Base-by-base conservation (phyloP, 2,329 filamentous ascomycete genomes). In the Claviceps purpurea region DNA sequence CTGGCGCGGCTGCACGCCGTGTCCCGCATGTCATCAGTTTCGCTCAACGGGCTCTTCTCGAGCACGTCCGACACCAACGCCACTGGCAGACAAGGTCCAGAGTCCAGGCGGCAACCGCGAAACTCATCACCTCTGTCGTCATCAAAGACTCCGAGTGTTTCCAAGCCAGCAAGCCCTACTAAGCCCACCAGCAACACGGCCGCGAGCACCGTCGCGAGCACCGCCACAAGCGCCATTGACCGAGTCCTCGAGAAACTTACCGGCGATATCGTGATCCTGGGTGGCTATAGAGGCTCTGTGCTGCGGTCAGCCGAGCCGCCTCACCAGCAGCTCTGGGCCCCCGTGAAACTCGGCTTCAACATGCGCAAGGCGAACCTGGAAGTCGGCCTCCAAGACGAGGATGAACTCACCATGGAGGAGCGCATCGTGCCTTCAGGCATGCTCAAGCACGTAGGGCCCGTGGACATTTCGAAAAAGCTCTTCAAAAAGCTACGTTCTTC, bases 351-450 rank as follows among this genome's bases (percentile, higher is more conserved):
- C 30, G 90, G 91, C 1, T 71, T 97, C 49, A 95, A 95, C 59
- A 79, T 96, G 55, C 84, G 90, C 52, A 95, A 93, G 63, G 90
- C 91, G 2, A 88, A 97, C 63, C 74, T 97, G 4, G 89, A 95
- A 64, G 84, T 97, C 10, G 90, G 89, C 0, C 69, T 96, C 4
- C 77, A 86, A 14, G 80, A 80, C 2, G 85, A 89, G 59, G 90
- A 94, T 52, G 91, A 96, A 61, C 85, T 89, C 59, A 77, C 71
- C 5, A 93, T 93, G 81, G 81, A 86, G 57, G 78, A 94, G 54
- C 82, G 74, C n/a, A 89, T 97, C 54, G 85, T 89, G 50, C 77
- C 90, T 0, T 89, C 83, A 2, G 89, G 89, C 7, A 94, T 95
- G 80, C 74, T 96, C n/a, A 84, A 88, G 45, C 83, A 95, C 61